Evolutionary conservation across 2,329 filamentous ascomycete species (phyloP).

Genomic region (Lachnellula occidentalis): DNA sequence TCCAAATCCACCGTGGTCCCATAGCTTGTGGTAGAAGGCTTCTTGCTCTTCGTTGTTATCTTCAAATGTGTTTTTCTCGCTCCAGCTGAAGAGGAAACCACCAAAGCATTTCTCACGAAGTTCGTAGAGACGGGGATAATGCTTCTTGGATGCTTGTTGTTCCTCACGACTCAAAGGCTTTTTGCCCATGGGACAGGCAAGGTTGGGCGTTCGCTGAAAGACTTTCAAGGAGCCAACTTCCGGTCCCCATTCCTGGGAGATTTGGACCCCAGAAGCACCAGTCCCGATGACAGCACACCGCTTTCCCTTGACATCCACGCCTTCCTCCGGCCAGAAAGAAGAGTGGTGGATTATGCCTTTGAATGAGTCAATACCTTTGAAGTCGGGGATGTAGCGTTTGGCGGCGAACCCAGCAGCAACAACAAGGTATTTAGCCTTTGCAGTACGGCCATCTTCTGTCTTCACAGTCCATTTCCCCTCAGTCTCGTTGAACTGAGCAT

Average conservation of each 20-base stretch:
- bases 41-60: constrained; percentile 39
- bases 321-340: constrained; percentile 21
- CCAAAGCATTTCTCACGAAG: constrained; percentile 36
- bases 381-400: constrained; percentile 20
- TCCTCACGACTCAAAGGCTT: constrained; percentile 10
- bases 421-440: constrained; percentile 22
- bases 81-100: constrained; percentile 47
- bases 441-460: constrained; percentile 32
- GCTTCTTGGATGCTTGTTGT: constrained; percentile 37
- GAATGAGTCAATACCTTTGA: constrained; percentile 23
- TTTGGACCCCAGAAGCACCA: constrained; percentile 25
- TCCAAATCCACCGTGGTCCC: constrained; percentile 41
- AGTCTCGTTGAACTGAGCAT: constrained; percentile 35
- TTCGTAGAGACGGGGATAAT: background rate
- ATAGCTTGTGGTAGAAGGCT: constrained; percentile 40
- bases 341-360: constrained; percentile 23
- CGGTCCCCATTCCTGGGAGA: constrained; percentile 23
- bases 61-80: constrained; percentile 39
- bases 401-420: constrained; percentile 24
- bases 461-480: constrained; percentile 36
- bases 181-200: constrained; percentile 49
- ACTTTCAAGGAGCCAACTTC: constrained; percentile 39
- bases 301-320: constrained; percentile 45
- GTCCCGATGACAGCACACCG: constrained; percentile 51
- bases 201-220: constrained; percentile 54